Evolutionary conservation across 257 asterid species (phyloP), one percentile per base, ranked within the genome.

Genomic region (Penstemon davidsonii): DNA sequence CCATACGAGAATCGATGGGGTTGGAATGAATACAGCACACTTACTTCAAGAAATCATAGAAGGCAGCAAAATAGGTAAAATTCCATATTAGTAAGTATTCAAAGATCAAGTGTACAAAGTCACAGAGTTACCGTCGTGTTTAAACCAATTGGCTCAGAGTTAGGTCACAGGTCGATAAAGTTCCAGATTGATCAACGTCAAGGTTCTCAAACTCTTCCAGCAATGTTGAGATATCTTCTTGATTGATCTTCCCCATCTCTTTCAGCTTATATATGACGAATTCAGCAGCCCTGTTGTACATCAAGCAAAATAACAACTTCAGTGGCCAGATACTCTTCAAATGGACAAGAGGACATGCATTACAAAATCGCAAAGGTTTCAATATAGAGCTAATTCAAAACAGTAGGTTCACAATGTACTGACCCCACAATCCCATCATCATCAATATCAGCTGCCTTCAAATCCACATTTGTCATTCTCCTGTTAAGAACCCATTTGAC

Each of bases 131-230:
- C 52, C 38, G 38, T 50, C 51, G 8, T 19, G 60, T 62, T 75
- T 66, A 67, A 70, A 77, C 69, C 3, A 81, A 83, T 67, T 89
- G 98, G 33, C 92, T 84, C 7, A 89, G 95, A 42, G 13, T 41
- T 56, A 94, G 40, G 80, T 94, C 99, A 19, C 77, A 55, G 9
- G 68, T 39, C 53, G 97, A 84, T 67, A 94, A 50, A 59, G 96
- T 87, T 71, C 97, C 99, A 60, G 97, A 91, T 60, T 91, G 96
- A 86, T 94, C 99, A 15, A 91, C 84, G 8, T 94, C 99, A 42
- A 91, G 90, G 44, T 60, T 55, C 41, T 91, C 86, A 55, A 94
- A 94, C 80, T 88, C 92, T 45, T 82, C 81, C 84, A 87, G 63
- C 74, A 88, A 62, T 67, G 73, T 70, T 9, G 79, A 41, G 7